A percentile compares a stretch with the other conserved stretches of the same genome.
These are phyloP conservation scores for Labyrinthula sp. DNA, from an alignment of 352 stramenopile species.

Conservation along the genomic window DNA sequence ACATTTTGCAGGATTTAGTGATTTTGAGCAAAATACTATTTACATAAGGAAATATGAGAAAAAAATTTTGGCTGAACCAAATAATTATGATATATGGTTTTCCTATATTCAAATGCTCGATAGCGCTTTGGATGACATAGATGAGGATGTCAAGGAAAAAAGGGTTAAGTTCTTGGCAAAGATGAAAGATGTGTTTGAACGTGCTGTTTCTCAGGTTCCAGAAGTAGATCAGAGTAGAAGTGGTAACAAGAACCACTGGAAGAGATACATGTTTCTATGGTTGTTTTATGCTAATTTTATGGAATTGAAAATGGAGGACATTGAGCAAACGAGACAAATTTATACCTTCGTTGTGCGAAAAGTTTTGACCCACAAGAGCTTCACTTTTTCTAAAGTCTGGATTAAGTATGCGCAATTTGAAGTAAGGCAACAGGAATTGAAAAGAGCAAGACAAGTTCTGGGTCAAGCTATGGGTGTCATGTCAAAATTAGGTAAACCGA, in stretches of 20 bases:
- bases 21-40: slow-evolving; percentile 81
- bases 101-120: slow-evolving; percentile 57
- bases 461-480: slow-evolving; percentile 78
- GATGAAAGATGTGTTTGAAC: slow-evolving; percentile 90
- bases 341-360: no score
- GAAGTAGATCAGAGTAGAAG: slow-evolving; percentile 68
- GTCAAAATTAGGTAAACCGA: no score
- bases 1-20: slow-evolving; percentile 73
- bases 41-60: slow-evolving; percentile 85
- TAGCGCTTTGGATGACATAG: neutral
- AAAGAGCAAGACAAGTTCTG: slow-evolving; percentile 62
- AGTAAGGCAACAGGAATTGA: slow-evolving; percentile 73
- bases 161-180: slow-evolving; percentile 52
- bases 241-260: slow-evolving; percentile 93
- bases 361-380: slow-evolving; percentile 76
- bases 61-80: slow-evolving; percentile 56
- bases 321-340: slow-evolving; percentile 54
- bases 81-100: slow-evolving; percentile 96
- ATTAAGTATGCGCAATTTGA: slow-evolving; percentile 86
- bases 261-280: slow-evolving; percentile 96
- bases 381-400: slow-evolving; percentile 95
- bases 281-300: slow-evolving; percentile 96
- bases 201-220: slow-evolving; percentile 64
- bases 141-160: slow-evolving; percentile 34
- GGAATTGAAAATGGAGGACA: slow-evolving; percentile 64